Percentiles rank a stretch among this genome's conserved stretches.
These are phyloP conservation scores for Oryza nivara DNA, from an alignment of 176 grass and related monocot species.

Conservation along the genomic window DNA sequence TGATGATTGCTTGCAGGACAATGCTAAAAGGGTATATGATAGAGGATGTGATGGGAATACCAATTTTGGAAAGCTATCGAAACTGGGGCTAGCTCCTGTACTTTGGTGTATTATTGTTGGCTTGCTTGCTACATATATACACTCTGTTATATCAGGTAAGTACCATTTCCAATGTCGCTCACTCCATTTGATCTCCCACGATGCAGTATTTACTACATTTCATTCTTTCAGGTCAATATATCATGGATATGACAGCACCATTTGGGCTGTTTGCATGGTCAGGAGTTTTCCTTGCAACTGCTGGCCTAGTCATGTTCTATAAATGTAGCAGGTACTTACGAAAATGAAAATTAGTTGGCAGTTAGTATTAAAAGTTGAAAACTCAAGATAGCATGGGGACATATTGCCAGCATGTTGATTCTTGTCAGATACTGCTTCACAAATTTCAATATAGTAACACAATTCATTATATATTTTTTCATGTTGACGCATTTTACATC, in stretches of 20 bases:
- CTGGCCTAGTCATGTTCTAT: slow-evolving; percentile 91
- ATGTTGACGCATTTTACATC: neutral
- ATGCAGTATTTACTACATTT: slow-evolving; percentile 35
- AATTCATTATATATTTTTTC: neutral
- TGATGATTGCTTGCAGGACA: slow-evolving; percentile 65
- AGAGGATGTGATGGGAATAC: slow-evolving; percentile 70
- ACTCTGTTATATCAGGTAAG: slow-evolving; percentile 88
- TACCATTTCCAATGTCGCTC: neutral
- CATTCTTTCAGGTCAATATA: slow-evolving; percentile 63
- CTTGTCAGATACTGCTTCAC: slow-evolving; percentile 22
- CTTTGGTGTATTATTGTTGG: slow-evolving; percentile 78
- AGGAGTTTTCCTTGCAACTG: slow-evolving; percentile 83
- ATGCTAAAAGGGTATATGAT: slow-evolving; percentile 91
- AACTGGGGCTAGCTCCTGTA: slow-evolving; percentile 87
- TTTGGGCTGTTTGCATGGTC: slow-evolving; percentile 89
- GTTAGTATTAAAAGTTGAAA: neutral
- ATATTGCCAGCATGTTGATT: slow-evolving; percentile 22
- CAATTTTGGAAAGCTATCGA: slow-evolving; percentile 64
- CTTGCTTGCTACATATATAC: slow-evolving; percentile 78
- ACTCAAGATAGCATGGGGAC: neutral
- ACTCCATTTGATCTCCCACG: slow-evolving; percentile 16
- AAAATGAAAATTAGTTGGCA: slow-evolving; percentile 1
- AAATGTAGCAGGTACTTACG: slow-evolving; percentile 94
- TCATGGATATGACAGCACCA: slow-evolving; percentile 52
- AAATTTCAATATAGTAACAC: neutral